Base-by-base conservation (phyloP, 495 filamentous ascomycete species). In the Aspergillus affinis region DNA sequence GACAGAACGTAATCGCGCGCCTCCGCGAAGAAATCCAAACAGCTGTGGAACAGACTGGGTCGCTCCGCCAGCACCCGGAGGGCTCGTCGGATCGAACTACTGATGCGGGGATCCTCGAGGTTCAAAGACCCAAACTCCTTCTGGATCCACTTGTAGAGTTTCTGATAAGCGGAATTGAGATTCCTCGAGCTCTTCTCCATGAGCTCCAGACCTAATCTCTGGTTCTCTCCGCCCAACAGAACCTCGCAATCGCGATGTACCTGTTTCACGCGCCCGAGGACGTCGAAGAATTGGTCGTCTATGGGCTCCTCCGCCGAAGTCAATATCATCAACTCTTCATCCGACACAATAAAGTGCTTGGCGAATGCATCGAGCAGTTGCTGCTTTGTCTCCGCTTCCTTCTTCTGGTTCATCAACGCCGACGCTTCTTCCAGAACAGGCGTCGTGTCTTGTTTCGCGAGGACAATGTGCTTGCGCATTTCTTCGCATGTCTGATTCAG, bases 21-120 rank as follows among this genome's bases (percentile, higher is more conserved):
- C 69, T 96, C 93, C 4, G 91, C 90, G 65, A 98, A 97, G 75
- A 88, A 93, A 66, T 98, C 92, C 8, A 99, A 76, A 68, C 95
- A 98, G 65, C 84, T 95, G 65, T 97, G 91, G 77, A 98, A 98
- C 19, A 97, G 75, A 19, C 86, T 86, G 13, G 95, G 95, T 46
- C 92, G 77, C 71, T 99, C 94, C 19, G 94, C 93, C 20, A 99
- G 78, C 32, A 96, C 90, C 20, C 92, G 85, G 29, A 98, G 79
- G 15, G 92, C 91, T 51, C 89, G 86, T 30, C 93, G 84, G 46
- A 98, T 92, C 12, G 91, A 84, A 29, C 89, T 84, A 65, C 88
- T 93, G 63, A 98, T 92, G 59, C 96, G 92, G 4, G 93, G 93
- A 68, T 92, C 96, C 70, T 98, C 95, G 13, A 99, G 82, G 69